Evolutionary conservation across 202 grass and related monocot species (phyloP), one percentile per base, ranked within the genome.

Genomic region (Musa balbisiana): DNA sequence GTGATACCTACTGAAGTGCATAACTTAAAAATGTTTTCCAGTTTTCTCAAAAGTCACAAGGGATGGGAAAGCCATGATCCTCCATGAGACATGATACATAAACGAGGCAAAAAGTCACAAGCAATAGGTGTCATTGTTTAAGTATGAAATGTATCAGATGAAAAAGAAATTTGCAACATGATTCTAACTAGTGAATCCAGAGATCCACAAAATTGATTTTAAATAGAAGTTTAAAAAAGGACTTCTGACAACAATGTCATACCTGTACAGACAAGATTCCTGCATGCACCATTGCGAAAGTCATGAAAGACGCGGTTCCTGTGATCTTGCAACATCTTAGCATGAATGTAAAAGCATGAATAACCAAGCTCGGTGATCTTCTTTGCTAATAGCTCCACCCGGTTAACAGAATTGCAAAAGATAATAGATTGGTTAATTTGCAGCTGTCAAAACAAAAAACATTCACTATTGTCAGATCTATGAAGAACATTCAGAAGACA

Each of bases 361-460:
- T 96, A 96, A 67, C 92, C 89, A 15, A 96, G 84, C 69, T 96
- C 92, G 0, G 92, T 96, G 62, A 96, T 96, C 78, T 96, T 96
- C 84, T 91, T 96, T 1, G 92, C 92, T 79, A 96, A 72, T 23
- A 96, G 76, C 69, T 96, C 92, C 51, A 96, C 92, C 75, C 92
- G 89, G 56, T 96, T 96, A 79, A 96, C 92, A 19, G 92, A 96
- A 54, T 96, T 96, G 53, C 92, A 96, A 78, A 96, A 96, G 80
- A 96, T 96, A 72, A 96, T 96, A 56, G 92, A 96, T 54, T 96
- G 92, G 13, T 96, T 96, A 21, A 96, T 96, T 96, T 96, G 92
- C 52, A 96, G 82, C 92, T 96, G 86, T 26, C 77, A 81, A 88
- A 87, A 79, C 9, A 64, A 20, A 43, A 43, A 43, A 43, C 33